A percentile compares a stretch with the other conserved stretches of the same genome.
Conservation (phyloP, 257 asterid genomes). For the Scutellaria barbata region DNA sequence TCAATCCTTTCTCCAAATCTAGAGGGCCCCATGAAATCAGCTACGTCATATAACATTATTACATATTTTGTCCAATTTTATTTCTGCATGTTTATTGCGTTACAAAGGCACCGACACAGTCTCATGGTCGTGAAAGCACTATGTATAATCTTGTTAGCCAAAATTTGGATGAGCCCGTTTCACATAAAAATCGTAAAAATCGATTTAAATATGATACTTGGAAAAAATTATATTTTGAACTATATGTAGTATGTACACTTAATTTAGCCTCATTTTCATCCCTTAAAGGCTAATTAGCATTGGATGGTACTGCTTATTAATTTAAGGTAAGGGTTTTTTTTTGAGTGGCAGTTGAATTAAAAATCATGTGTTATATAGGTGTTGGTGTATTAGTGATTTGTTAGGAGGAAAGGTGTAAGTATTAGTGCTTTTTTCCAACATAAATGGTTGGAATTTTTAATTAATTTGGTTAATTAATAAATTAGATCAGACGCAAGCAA, state of each 20-base stretch:
- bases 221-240: too few relatives aligned
- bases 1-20: slow-evolving; percentile 27
- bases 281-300: too few relatives aligned
- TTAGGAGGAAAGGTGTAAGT: neutral
- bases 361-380: neutral
- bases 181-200: too few relatives aligned
- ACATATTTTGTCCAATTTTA: neutral
- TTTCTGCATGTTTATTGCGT: neutral
- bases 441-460: neutral
- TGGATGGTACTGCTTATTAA: too few relatives aligned
- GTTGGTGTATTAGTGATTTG: neutral
- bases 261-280: too few relatives aligned
- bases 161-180: too few relatives aligned
- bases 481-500: neutral
- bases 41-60: slow-evolving; percentile 8
- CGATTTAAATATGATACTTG: too few relatives aligned
- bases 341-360: neutral
- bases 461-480: slow-evolving; percentile 3
- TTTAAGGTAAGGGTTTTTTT: neutral
- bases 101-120: slow-evolving; percentile 31
- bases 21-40: slow-evolving; percentile 28
- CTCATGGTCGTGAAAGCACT: neutral
- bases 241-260: too few relatives aligned
- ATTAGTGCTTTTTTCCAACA: neutral
- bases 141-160: too few relatives aligned